Evolutionary conservation across 2,329 filamentous ascomycete species (phyloP).

Genomic region (Thelonectria rubi): DNA sequence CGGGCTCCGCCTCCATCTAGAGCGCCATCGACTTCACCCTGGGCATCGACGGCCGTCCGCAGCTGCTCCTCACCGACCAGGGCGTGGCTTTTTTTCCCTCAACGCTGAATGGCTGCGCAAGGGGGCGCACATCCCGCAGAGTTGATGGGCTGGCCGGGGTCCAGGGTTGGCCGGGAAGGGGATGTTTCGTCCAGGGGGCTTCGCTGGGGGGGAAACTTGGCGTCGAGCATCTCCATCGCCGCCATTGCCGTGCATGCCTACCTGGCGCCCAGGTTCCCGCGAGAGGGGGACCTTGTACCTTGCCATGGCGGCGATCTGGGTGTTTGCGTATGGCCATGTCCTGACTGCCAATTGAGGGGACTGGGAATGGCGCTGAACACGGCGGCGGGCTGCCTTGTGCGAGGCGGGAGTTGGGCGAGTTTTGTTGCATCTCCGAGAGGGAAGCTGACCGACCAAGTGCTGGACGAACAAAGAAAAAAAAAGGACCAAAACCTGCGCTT

Average conservation of each 20-base stretch:
- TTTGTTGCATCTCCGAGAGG: not conserved
- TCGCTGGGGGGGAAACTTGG: constrained; percentile 74
- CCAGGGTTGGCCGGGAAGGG: no score
- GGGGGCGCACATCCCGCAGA: no score
- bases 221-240: constrained; percentile 73
- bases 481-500: constrained; percentile 64
- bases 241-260: constrained; percentile 74
- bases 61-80: constrained; percentile 74
- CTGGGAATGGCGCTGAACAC: constrained; percentile 50
- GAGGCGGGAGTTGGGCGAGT: constrained; percentile 70
- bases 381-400: constrained; percentile 68
- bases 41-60: constrained; percentile 49
- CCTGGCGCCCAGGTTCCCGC: constrained; percentile 66
- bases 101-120: constrained; percentile 67
- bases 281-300: constrained; percentile 61
- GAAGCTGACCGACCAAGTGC: constrained; percentile 55
- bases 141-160: no score
- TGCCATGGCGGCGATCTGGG: constrained; percentile 62
- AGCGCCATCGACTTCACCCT: constrained; percentile 47
- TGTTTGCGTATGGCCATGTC: constrained; percentile 67
- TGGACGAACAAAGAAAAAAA: constrained; percentile 68
- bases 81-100: constrained; percentile 70
- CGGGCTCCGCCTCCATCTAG: constrained; percentile 31
- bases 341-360: constrained; percentile 58
- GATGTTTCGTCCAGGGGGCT: constrained; percentile 73